phyloP scores from a whole-genome alignment of 2,329 filamentous ascomycete genomes.

The Boeremia exigua region DNA sequence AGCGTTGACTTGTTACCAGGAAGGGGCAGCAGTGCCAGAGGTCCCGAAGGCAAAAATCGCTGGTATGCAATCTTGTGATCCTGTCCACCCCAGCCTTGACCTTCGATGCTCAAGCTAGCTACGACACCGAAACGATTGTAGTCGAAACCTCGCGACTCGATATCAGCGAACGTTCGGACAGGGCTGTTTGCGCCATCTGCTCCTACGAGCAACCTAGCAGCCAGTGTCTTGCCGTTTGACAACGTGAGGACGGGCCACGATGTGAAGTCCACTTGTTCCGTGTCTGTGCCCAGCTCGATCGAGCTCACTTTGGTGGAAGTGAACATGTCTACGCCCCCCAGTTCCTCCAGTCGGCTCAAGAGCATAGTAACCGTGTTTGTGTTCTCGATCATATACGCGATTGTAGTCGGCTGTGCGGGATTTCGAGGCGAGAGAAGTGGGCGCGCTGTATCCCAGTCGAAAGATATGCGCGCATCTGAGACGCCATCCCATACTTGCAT shows the following conservation, averaged over 20 bases:
- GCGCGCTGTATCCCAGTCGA: slow-evolving; percentile 70
- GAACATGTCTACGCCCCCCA: slow-evolving; percentile 72
- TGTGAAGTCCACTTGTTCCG: slow-evolving; percentile 74
- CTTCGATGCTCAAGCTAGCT: slow-evolving; percentile 79
- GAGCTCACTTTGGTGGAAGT: slow-evolving; percentile 78
- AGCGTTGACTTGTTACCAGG: slow-evolving; percentile 83
- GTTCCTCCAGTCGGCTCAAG: slow-evolving; percentile 71
- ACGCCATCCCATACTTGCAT: slow-evolving; percentile 99
- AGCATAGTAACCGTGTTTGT: slow-evolving; percentile 83
- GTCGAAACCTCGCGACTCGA: slow-evolving; percentile 88
- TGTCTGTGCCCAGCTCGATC: slow-evolving; percentile 75
- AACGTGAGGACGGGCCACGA: slow-evolving; percentile 87
- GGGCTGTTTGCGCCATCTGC: slow-evolving; percentile 96
- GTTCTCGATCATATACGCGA: slow-evolving; percentile 98
- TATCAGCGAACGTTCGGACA: slow-evolving; percentile 86
- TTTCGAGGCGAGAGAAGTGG: slow-evolving; percentile 48
- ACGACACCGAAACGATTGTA: slow-evolving; percentile 91
- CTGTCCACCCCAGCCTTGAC: slow-evolving; percentile 46
- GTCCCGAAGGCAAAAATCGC: slow-evolving; percentile 90
- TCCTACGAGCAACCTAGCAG: slow-evolving; percentile 84
- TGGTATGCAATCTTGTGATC: slow-evolving; percentile 82
- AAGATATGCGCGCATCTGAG: slow-evolving; percentile 84
- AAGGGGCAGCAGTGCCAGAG: slow-evolving; percentile 87
- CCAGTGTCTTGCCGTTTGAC: slow-evolving; percentile 69
- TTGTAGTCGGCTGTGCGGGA: slow-evolving; percentile 60